phyloP scores from a whole-genome alignment of 176 grass and related monocot species.

The Neostapfia colusana region DNA sequence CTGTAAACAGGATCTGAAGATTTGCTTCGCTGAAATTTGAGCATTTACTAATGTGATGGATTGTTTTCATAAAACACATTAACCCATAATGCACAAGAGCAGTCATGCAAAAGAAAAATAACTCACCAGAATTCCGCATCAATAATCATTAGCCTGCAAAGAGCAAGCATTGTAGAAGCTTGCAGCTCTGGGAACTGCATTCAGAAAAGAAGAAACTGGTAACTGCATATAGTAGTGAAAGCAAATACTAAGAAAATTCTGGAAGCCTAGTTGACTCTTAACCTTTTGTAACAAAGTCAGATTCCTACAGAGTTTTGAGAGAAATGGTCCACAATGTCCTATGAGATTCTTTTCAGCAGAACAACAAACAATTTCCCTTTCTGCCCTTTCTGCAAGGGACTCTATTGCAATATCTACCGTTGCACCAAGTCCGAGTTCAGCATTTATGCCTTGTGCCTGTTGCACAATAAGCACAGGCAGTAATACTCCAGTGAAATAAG shows the following conservation, averaged over 20 bases:
- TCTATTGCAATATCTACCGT: conserved; percentile 72
- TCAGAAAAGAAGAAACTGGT: conserved; percentile 22
- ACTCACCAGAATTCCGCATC: conserved; percentile 84
- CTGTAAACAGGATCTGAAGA: conserved; percentile 92
- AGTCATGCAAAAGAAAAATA: conserved; percentile 5
- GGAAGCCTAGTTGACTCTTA: not conserved
- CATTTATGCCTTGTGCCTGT: conserved; percentile 83
- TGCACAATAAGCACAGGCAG: conserved; percentile 24
- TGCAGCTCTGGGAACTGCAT: conserved; percentile 80
- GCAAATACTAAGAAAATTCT: conserved; percentile 22
- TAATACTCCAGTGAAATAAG: conserved; percentile 30
- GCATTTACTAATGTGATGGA: not conserved
- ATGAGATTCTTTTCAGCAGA: conserved; percentile 68
- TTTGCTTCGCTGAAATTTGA: conserved; percentile 76
- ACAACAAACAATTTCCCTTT: conserved; percentile 84
- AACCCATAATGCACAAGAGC: conserved; percentile 6
- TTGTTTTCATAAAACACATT: conserved; percentile 12
- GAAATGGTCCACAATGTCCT: conserved; percentile 79
- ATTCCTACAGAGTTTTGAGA: conserved; percentile 84
- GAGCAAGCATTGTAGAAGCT: conserved; percentile 90
- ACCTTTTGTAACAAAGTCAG: conserved; percentile 83
- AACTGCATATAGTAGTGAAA: not conserved
- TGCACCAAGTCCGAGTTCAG: conserved; percentile 78
- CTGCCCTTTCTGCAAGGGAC: conserved; percentile 76
- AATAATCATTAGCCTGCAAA: conserved; percentile 92